These are phyloP conservation scores for Emericellopsis cladophorae DNA, from an alignment of 2,329 filamentous ascomycete genomes.

Conservation along the genomic window DNA sequence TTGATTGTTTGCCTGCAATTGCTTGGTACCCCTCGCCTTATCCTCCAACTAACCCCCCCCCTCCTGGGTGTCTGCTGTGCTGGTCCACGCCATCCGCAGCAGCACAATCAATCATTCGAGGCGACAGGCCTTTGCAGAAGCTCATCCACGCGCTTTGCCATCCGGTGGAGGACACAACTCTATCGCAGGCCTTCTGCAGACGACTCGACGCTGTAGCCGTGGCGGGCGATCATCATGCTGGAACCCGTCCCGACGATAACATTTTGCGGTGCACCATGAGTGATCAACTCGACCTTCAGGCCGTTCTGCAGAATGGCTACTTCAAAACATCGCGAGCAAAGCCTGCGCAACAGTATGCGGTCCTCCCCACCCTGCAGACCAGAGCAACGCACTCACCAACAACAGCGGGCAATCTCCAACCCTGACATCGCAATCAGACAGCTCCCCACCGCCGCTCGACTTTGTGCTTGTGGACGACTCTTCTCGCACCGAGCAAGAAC, in stretches of 20 bases:
- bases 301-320: slow-evolving; percentile 34
- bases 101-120: too few relatives aligned
- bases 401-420: neutral
- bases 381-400: neutral
- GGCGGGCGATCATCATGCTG: too few relatives aligned
- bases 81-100: too few relatives aligned
- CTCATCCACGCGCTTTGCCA: too few relatives aligned
- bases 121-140: too few relatives aligned
- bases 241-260: neutral
- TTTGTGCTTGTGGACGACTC: neutral
- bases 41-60: too few relatives aligned
- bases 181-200: too few relatives aligned
- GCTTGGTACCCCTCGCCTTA: too few relatives aligned
- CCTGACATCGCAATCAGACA: neutral
- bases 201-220: too few relatives aligned
- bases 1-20: too few relatives aligned
- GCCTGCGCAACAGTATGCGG: neutral
- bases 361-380: neutral
- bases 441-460: neutral
- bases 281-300: slow-evolving; percentile 28
- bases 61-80: too few relatives aligned
- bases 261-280: slow-evolving; percentile 23
- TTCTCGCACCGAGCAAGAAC: neutral
- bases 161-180: too few relatives aligned
- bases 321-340: slow-evolving; percentile 32